Evolutionary conservation across 768 basidiomycete genomes (phyloP).

Genomic region (Hebeloma cylindrosporum): DNA sequence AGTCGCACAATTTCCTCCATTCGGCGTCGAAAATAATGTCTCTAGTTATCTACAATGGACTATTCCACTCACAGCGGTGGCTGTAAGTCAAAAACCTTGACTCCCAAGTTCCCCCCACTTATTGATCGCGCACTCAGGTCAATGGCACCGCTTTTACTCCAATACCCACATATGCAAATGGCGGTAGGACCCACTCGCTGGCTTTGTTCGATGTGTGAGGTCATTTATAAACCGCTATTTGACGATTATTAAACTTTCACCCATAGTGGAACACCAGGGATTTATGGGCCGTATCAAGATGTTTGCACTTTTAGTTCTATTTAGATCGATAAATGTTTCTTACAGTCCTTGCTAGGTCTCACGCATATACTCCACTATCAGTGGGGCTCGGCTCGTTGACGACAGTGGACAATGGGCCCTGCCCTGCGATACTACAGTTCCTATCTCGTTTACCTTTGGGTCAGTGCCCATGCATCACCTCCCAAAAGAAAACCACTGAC

Average conservation of each 20-base stretch:
- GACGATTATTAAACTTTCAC: background rate
- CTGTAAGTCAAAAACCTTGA: slow-evolving; percentile 37
- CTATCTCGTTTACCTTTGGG: slow-evolving; percentile 72
- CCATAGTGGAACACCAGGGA: slow-evolving; percentile 63
- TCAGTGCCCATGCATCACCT: slow-evolving; percentile 26
- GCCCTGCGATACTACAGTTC: slow-evolving; percentile 61
- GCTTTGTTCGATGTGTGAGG: slow-evolving; percentile 76
- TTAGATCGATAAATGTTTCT: background rate
- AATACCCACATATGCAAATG: slow-evolving; percentile 61
- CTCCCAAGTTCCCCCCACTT: background rate
- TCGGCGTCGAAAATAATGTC: slow-evolving; percentile 51
- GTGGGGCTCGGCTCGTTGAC: slow-evolving; percentile 68
- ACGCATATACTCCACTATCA: slow-evolving; percentile 59
- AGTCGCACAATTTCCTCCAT: slow-evolving; percentile 72
- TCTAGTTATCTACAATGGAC: slow-evolving; percentile 81
- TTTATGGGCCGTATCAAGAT: slow-evolving; percentile 79
- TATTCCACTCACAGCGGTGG: slow-evolving; percentile 55
- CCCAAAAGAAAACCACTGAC: background rate
- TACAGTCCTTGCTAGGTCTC: slow-evolving; percentile 49
- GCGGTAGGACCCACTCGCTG: slow-evolving; percentile 54
- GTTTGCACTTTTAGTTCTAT: slow-evolving; percentile 32
- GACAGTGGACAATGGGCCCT: slow-evolving; percentile 73
- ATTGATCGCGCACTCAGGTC: slow-evolving; percentile 39
- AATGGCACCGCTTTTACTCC: slow-evolving; percentile 54
- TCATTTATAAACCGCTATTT: background rate